A percentile compares a stretch with the other conserved stretches of the same genome.
These are phyloP conservation scores for Aureobasidium mangrovei DNA, from an alignment of 2,329 filamentous ascomycete genomes.

Conservation along the genomic window DNA sequence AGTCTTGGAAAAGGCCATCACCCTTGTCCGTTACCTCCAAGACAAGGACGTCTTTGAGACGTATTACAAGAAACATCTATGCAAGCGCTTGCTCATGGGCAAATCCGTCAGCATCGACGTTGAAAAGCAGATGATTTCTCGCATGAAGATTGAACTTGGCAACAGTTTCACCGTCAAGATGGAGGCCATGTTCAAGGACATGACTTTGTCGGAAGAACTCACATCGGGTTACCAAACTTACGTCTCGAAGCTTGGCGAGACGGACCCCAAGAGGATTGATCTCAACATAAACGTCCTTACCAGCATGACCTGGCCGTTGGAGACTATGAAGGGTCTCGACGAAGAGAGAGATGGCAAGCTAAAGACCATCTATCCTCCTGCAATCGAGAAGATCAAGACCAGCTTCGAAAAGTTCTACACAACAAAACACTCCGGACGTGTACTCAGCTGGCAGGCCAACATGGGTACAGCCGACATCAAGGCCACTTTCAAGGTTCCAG, in stretches of 20 bases:
- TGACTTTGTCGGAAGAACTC: constrained; percentile 78
- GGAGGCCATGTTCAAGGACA: constrained; percentile 97
- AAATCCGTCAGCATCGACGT: constrained; percentile 87
- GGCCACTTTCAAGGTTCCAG: constrained; percentile 63
- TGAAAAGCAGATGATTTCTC: constrained; percentile 89
- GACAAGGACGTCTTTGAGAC: constrained; percentile 94
- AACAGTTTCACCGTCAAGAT: constrained; percentile 89
- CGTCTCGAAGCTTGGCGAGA: constrained; percentile 49
- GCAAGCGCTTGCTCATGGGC: constrained; percentile 74
- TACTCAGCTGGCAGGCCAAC: constrained; percentile 70
- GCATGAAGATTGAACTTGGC: constrained; percentile 95
- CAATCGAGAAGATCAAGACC: constrained; percentile 65
- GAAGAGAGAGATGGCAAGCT: constrained; percentile 40
- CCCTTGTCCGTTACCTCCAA: constrained; percentile 74
- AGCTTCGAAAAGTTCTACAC: constrained; percentile 87
- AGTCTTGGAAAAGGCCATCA: constrained; percentile 81
- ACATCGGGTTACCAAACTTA: constrained; percentile 67
- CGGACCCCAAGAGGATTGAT: constrained; percentile 59
- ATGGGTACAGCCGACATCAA: constrained; percentile 82
- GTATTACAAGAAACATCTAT: constrained; percentile 97
- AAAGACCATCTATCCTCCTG: constrained; percentile 63
- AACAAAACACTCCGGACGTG: constrained; percentile 75
- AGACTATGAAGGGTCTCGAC: constrained; percentile 60
- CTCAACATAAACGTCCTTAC: constrained; percentile 79
- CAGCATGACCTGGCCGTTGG: constrained; percentile 89